Conservation (phyloP, 768 basidiomycete genomes). For the Tulasnella sp. region DNA sequence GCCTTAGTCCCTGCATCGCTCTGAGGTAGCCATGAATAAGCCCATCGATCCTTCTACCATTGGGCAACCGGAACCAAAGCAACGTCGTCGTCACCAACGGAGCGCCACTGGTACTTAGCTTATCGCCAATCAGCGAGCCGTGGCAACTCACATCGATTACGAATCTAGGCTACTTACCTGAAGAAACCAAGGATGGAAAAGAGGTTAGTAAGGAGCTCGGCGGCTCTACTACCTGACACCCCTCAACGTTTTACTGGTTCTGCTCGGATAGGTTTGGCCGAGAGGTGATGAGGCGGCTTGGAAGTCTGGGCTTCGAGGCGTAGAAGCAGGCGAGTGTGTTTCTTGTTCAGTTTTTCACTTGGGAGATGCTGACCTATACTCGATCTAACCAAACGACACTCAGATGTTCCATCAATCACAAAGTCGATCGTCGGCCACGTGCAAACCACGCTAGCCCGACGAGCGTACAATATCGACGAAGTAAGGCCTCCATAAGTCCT, state of each 20-base stretch:
- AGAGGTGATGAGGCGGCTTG: slow-evolving; percentile 51
- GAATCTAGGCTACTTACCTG: slow-evolving; percentile 61
- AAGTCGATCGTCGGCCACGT: slow-evolving; percentile 75
- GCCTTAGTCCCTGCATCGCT: background rate
- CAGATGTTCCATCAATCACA: slow-evolving; percentile 57
- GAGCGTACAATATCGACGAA: slow-evolving; percentile 76
- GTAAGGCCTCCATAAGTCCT: slow-evolving; percentile 23
- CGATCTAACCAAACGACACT: background rate
- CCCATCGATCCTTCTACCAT: slow-evolving; percentile 54
- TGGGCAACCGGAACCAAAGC: slow-evolving; percentile 44
- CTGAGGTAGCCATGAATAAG: background rate
- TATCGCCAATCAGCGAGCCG: background rate
- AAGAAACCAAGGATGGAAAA: slow-evolving; percentile 63
- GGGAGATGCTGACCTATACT: background rate
- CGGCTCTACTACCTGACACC: background rate
- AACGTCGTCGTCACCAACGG: slow-evolving; percentile 53
- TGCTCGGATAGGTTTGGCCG: slow-evolving; percentile 54
- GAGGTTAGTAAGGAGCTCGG: slow-evolving; percentile 33
- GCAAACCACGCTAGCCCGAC: slow-evolving; percentile 82
- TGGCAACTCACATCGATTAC: background rate
- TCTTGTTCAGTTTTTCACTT: background rate
- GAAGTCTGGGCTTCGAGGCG: slow-evolving; percentile 23
- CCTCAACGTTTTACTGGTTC: background rate
- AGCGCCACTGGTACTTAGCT: slow-evolving; percentile 35
- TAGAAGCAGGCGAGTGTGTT: slow-evolving; percentile 17